Evolutionary conservation across 1,139 yeast genomes (phyloP), one percentile per base, ranked within the genome.

Genomic region (Yarrowia galli): DNA sequence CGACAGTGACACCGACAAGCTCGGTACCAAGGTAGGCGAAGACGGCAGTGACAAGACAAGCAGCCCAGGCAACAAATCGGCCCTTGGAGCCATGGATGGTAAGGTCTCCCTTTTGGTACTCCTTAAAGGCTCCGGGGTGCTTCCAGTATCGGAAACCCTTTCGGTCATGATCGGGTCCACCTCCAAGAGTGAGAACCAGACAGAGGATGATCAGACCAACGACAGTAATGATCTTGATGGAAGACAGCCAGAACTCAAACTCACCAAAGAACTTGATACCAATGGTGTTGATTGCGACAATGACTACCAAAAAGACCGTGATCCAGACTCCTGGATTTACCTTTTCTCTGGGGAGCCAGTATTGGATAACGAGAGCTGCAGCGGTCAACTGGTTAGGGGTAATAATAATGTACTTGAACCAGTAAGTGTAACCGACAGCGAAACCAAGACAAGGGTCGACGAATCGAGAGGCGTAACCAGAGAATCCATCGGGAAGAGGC

Each of bases 1-100:
- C 96, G 73, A 93, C 93, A 75, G 90, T 86, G 69, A 91, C 87
- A 71, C 90, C 88, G 42, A 91, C 93, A 71, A 89, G 86, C 73
- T 90, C 96, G 0, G 92, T 87, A 0, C 96, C 96, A 68, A 88
- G 84, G 73, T 88, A 65, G 40, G 68, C 68, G 75, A 70, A 70
- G 10, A 70, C 72, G 23, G 72, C 71, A 22, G 70, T 69, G 68
- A 88, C 92, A 72, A 89, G 82, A 18, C 86, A 90, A 13, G 89
- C 82, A 70, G 85, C 85, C 74, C 88, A 89, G 0, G 91, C 79
- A 54, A 89, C 89, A 74, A 89, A 89, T 71, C 83, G 83, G 64
- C 89, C 90, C 70, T 75, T 77, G 16, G 80, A 70, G 5, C 80
- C 80, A 7, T 74, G 70, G 54, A 79, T 77, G 42, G 79, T 73